These are phyloP conservation scores for Euphrasia confusa DNA, from an alignment of 257 asterid genomes.

Conservation along the genomic window DNA sequence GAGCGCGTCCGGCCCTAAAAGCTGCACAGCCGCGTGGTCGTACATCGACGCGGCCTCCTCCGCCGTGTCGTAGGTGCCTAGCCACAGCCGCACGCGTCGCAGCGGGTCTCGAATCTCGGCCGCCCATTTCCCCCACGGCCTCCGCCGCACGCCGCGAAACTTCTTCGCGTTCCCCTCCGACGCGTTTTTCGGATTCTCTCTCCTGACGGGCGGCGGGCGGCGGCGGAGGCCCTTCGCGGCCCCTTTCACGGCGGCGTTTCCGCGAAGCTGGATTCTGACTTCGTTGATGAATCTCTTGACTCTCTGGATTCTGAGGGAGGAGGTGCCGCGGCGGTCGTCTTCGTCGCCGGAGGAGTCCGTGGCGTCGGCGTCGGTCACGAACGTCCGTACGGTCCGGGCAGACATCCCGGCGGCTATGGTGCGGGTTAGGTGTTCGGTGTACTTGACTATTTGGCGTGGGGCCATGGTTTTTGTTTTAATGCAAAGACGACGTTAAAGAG, in stretches of 20 bases:
- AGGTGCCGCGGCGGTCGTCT: constrained; percentile 19
- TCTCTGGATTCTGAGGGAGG: constrained; percentile 29
- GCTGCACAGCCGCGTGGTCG: constrained; percentile 80
- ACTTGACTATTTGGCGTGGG: constrained; percentile 35
- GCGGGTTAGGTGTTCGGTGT: constrained; percentile 45
- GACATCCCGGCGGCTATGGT: constrained; percentile 31
- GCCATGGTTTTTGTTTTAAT: constrained; percentile 30
- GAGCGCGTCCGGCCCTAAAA: constrained; percentile 80
- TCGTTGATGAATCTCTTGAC: constrained; percentile 56
- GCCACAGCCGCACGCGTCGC: constrained; percentile 73
- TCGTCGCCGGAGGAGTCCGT: constrained; percentile 88
- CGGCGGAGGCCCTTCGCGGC: constrained; percentile 12
- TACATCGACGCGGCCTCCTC: constrained; percentile 94
- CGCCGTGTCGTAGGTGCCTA: constrained; percentile 80
- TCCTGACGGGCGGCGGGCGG: constrained; percentile 8
- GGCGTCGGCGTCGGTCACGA: constrained; percentile 78
- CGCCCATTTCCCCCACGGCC: constrained; percentile 94
- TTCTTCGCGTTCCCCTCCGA: constrained; percentile 29
- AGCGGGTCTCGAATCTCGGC: constrained; percentile 86
- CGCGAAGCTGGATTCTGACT: constrained; percentile 37
- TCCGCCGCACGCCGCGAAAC: constrained; percentile 75
- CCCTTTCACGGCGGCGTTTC: constrained; percentile 11
- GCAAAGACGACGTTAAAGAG: too few relatives aligned
- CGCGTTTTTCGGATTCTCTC: constrained; percentile 20
- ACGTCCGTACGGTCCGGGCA: constrained; percentile 41